Conservation (phyloP, 495 filamentous ascomycete genomes). For the Cercophora scortea region DNA sequence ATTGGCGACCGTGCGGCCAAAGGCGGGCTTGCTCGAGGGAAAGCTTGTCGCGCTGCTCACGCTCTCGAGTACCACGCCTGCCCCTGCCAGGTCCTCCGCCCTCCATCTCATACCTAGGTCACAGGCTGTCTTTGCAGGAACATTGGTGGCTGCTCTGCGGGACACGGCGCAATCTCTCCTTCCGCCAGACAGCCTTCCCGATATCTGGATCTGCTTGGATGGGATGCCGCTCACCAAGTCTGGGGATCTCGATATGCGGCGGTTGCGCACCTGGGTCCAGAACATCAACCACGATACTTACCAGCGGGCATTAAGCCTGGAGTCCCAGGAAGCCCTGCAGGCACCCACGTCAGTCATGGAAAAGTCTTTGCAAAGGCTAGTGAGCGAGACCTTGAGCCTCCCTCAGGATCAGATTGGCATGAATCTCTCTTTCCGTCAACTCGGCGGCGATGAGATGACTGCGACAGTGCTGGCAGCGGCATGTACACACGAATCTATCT, state of each 20-base stretch:
- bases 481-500: conserved; percentile 33
- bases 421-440: conserved; percentile 32
- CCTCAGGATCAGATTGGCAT: conserved; percentile 31
- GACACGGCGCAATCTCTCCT: conserved; percentile 19
- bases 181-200: conserved; percentile 23
- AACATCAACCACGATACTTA: conserved; percentile 39
- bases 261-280: conserved; percentile 40
- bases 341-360: conserved; percentile 29
- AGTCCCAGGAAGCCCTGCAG: conserved; percentile 25
- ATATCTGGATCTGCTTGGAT: conserved; percentile 36
- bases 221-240: conserved; percentile 33
- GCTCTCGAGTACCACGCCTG: conserved; percentile 17
- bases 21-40: conserved; percentile 38
- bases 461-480: conserved; percentile 29
- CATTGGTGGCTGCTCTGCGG: conserved; percentile 27
- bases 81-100: conserved; percentile 17
- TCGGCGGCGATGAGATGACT: conserved; percentile 38
- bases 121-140: conserved; percentile 29
- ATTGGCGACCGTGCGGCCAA: conserved; percentile 34
- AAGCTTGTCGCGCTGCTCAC: conserved; percentile 36
- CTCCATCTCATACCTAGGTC: conserved; percentile 28
- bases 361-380: conserved; percentile 28
- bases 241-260: conserved; percentile 31
- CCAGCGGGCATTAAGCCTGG: conserved; percentile 32
- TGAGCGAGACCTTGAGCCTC: conserved; percentile 29